Base-by-base conservation (phyloP, 768 basidiomycete genomes). In the Cystofilobasidium bisporidii region DNA sequence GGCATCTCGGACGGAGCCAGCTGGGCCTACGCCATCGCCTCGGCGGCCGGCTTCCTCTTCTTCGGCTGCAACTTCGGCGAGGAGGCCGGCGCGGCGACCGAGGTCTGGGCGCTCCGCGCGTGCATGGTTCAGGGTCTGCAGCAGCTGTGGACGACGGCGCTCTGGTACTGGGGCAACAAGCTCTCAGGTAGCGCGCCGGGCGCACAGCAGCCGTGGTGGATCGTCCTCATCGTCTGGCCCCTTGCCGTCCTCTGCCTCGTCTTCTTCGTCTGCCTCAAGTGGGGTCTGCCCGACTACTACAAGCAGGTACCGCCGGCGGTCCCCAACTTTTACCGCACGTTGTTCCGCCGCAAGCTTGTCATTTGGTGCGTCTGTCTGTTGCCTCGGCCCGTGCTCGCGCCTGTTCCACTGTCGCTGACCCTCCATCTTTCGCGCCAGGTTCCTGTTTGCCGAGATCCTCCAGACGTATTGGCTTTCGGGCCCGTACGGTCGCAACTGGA, bases 11-110 rank as follows among this genome's bases (percentile, higher is more conserved):
- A 85, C 74, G 78, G 83, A 28, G 91, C 92, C 15, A 91, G 89
- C 1, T 94, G 91, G 91, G 66, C 72, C 55, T 96, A 96, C 78
- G 92, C 91, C 36, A 77, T 90, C 60, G 91, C 87, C 24, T 94
- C 92, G n/a, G 87, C 91, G 17, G 92, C 89, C 36, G 87, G 89
- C 15, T 96, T 94, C 82, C 79, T 85, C 59, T 93, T 91, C 83
- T 96, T 96, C 73, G 92, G 91, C 74, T 82, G 93, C 70, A 96
- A 96, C 78, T 96, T 96, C 76, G 92, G 92, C 76, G 92, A 96
- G 80, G 92, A 94, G 82, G 92, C 91, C 84, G 91, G 92, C 73
- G 91, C 92, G 64, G 90, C 92, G 1, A 93, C 92, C 10, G 92
- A 96, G 77, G 85, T 93, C 20, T 96, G 92, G 92, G 88, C 86